Evolutionary conservation across 345 rosid species (phyloP).

Genomic region (Stellera chamaejasme): DNA sequence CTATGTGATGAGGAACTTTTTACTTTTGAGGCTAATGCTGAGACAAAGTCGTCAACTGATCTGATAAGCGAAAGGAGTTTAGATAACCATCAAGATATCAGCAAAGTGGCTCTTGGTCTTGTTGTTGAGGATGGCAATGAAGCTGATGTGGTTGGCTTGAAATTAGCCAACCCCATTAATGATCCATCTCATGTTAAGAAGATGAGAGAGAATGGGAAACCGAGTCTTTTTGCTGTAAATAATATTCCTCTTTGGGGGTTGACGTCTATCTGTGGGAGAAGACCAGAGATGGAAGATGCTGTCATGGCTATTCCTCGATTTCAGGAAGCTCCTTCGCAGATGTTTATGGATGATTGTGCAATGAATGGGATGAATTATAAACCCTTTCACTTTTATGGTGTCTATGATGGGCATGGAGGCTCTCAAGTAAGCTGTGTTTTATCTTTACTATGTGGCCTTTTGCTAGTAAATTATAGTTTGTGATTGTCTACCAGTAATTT

Average conservation of each 20-base stretch:
- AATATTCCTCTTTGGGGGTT: constrained; percentile 48
- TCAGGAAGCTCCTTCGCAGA: constrained; percentile 30
- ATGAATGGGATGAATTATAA: constrained; percentile 19
- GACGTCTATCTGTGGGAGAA: constrained; percentile 55
- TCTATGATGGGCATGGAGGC: constrained; percentile 83
- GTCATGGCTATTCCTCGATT: constrained; percentile 41
- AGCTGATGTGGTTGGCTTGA: constrained; percentile 19
- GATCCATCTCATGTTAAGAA: constrained; percentile 22
- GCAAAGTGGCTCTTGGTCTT: constrained; percentile 8
- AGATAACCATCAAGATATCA: constrained; percentile 12
- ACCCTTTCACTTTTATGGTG: constrained; percentile 57
- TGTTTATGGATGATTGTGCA: constrained; percentile 18
- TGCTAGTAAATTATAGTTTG: not conserved
- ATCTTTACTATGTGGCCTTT: not conserved
- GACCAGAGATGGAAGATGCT: constrained; percentile 84
- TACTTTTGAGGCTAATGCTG: constrained; percentile 18
- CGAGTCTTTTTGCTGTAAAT: constrained; percentile 19
- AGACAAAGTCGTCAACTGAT: constrained; percentile 7
- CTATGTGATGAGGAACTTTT: constrained; percentile 9
- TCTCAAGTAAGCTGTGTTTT: constrained; percentile 37
- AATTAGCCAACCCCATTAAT: constrained; percentile 10
- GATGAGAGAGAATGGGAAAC: constrained; percentile 30
- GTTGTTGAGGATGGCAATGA: constrained; percentile 15
- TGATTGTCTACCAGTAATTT: not conserved
- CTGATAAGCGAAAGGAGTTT: constrained; percentile 4